Evolutionary conservation across 2,329 filamentous ascomycete species (phyloP), one percentile per base, ranked within the genome.

Genomic region (Cladosporium sp.): DNA sequence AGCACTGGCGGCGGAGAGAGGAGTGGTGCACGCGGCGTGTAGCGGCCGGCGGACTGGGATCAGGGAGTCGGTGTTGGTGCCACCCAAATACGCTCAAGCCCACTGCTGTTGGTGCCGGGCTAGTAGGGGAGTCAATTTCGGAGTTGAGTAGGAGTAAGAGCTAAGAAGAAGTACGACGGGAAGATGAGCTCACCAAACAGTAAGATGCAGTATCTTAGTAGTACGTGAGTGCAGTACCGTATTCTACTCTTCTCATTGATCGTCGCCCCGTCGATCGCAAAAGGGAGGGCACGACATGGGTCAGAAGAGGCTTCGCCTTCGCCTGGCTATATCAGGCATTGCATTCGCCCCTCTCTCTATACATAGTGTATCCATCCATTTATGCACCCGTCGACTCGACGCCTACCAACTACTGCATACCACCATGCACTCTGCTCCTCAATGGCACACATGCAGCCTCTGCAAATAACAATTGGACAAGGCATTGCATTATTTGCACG

Each of bases 401-500:
- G 18, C 36, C 36, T 43, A 26, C 48, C 14, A 2, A 28, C 28
- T 54, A 21, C 51, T 54, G 51, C 51, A 54, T 32, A 30, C 30
- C 51, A 30, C 25, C 51, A 54, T 54, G 51, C 51, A 32, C 26
- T 46, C 39, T 46, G n/a, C 39, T 21, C n/a, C 39, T 46, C 39
- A 46, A 28, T 32, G 26, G 51, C 51, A 30, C 58, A 32, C 39
- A 18, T 43, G 26, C 18, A n/a, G 16, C 21, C 28, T 53, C 59
- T 51, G 48, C 60, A 63, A 56, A 43, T 18, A 46, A 46, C n/a
- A 46, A 46, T 46, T 46, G 39, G 39, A 46, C n/a, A 43, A 43
- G 36, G 36, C 36, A 43, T 43, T n/a, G 39, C 39, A 46, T 46
- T 46, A 23, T 23, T 8, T 13, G 58, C 48, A 34, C 39, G 39